These are phyloP conservation scores for Nicotiana tabacum DNA, from an alignment of 257 asterid genomes.

Conservation along the genomic window DNA sequence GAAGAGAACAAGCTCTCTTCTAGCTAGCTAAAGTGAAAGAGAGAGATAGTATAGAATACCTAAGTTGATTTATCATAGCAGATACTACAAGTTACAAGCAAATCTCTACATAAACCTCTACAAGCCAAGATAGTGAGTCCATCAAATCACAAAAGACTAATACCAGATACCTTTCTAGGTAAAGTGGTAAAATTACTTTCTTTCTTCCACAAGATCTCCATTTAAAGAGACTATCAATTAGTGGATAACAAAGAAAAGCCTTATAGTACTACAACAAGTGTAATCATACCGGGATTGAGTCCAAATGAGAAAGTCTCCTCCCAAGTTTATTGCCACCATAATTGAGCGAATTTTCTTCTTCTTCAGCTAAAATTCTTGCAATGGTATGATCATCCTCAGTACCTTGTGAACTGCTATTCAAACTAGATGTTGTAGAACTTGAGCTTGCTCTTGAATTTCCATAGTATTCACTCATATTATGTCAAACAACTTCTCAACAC, in stretches of 20 bases:
- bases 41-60: too few relatives aligned
- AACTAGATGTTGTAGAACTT: constrained; percentile 62
- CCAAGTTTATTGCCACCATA: constrained; percentile 52
- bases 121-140: neutral
- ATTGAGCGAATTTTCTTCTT: constrained; percentile 33
- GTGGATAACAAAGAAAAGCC: neutral
- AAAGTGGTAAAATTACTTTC: neutral
- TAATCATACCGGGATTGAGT: constrained; percentile 71
- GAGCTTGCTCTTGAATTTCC: constrained; percentile 45
- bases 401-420: constrained; percentile 67
- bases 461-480: constrained; percentile 35
- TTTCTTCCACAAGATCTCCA: neutral
- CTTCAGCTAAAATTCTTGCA: constrained; percentile 72
- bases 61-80: neutral
- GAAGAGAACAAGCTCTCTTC: too few relatives aligned
- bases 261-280: neutral
- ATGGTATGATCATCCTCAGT: constrained; percentile 94
- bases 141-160: neutral
- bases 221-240: neutral
- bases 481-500: neutral
- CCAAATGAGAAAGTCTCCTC: constrained; percentile 85
- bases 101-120: neutral
- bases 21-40: too few relatives aligned
- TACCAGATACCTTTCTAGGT: neutral
- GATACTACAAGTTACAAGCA: neutral